These are phyloP conservation scores for Hirsutella thompsonii DNA, from an alignment of 2,329 filamentous ascomycete genomes.

Conservation along the genomic window DNA sequence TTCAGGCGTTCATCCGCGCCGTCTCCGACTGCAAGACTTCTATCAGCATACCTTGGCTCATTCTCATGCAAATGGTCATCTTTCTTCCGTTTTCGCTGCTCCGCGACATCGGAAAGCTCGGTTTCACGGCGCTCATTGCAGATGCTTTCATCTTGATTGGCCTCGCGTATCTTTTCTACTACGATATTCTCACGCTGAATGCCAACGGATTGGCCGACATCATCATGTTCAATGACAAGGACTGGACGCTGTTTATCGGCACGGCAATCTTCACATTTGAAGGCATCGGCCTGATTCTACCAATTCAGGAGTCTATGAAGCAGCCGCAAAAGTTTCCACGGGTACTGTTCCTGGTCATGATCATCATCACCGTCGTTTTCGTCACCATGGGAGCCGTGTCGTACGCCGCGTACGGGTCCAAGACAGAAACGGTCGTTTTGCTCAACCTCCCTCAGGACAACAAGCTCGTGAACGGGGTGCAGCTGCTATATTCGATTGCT, in stretches of 20 bases:
- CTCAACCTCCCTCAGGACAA: constrained; percentile 93
- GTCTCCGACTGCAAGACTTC: constrained; percentile 77
- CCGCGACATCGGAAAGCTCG: constrained; percentile 93
- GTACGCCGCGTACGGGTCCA: constrained; percentile 89
- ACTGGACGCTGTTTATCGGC: constrained; percentile 97
- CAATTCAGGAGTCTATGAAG: constrained; percentile 95
- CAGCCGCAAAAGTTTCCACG: constrained; percentile 79
- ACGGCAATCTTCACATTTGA: constrained; percentile 99
- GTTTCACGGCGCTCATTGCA: constrained; percentile 84
- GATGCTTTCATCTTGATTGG: constrained; percentile 91
- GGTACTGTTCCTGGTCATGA: constrained; percentile 83
- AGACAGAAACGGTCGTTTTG: constrained; percentile 91
- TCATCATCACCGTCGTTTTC: constrained; percentile 87
- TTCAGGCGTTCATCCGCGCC: constrained; percentile 88
- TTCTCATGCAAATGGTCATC: constrained; percentile 87
- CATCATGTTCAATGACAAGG: constrained; percentile 73
- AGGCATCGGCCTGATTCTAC: constrained; percentile 92
- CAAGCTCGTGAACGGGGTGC: constrained; percentile 88
- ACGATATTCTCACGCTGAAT: constrained; percentile 75
- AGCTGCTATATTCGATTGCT: constrained; percentile 96
- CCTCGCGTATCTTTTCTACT: constrained; percentile 89
- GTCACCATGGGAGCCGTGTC: constrained; percentile 83
- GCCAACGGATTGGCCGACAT: constrained; percentile 72
- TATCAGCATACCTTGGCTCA: constrained; percentile 80
- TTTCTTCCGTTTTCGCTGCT: constrained; percentile 91